Evolutionary conservation across 345 rosid genomes (phyloP).

Genomic region (Aquilaria sinensis): DNA sequence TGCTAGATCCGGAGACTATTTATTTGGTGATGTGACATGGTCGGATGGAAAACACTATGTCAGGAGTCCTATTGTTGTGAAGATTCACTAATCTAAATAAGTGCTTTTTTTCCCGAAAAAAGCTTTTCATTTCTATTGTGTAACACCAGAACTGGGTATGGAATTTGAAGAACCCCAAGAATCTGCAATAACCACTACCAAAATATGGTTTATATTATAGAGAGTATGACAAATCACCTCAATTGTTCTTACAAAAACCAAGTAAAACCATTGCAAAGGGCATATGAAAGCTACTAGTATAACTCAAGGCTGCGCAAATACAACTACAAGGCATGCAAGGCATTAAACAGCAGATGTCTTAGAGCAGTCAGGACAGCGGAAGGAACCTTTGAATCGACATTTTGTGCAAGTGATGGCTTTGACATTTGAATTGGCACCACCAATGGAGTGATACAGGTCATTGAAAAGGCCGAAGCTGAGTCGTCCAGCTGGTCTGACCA

Average conservation of each 20-base stretch:
- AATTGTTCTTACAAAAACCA: too few species aligned
- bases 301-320: neutral
- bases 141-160: too few species aligned
- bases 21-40: constrained; percentile 34
- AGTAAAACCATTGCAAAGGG: too few species aligned
- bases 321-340: neutral
- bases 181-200: too few species aligned
- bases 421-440: constrained; percentile 21
- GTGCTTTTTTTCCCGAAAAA: too few species aligned
- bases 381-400: constrained; percentile 69
- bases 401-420: constrained; percentile 38
- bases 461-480: constrained; percentile 41
- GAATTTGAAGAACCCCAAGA: too few species aligned
- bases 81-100: too few species aligned
- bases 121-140: too few species aligned
- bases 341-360: constrained; percentile 18
- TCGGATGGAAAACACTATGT: constrained; percentile 38
- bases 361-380: constrained; percentile 71
- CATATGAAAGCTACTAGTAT: too few species aligned
- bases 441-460: constrained; percentile 32
- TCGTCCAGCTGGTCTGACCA: constrained; percentile 43
- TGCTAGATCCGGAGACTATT: constrained; percentile 6
- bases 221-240: too few species aligned
- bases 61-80: constrained; percentile 33
- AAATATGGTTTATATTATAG: too few species aligned